Base-by-base conservation (phyloP, 768 basidiomycete genomes). In the Macrocybe gigantea region DNA sequence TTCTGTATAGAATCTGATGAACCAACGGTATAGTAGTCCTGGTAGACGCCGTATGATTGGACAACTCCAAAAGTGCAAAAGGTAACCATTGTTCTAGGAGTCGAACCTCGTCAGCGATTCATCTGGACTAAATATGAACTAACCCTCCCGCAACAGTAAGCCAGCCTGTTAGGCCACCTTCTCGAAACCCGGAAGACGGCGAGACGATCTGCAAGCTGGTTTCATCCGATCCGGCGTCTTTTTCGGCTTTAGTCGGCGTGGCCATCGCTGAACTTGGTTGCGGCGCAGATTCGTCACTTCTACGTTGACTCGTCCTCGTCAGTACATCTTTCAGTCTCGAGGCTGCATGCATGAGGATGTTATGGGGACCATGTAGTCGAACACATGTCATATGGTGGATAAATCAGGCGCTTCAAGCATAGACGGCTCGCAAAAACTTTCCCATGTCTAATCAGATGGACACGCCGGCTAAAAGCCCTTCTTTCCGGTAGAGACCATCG, bases 1-100 rank as follows among this genome's bases (percentile, higher is more conserved):
- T 34, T 13, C 32, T 29, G 41, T 50, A 14, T 38, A 29, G 15
- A 36, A 56, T n/a, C 47, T 32, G 15, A 36, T 15, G 14, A 31
- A 22, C 14, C 55, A 56, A 75, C 74, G 22, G 70, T 72, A 48
- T 78, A 78, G 48, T 71, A 76, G 52, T 77, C 76, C 55, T 77
- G 72, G 55, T 73, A 78, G 13, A 77, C 74, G n/a, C 71, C 71
- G 51, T 73, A 75, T 6, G 73, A 72, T 48, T 75, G 73, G 7
- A 75, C 70, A 5, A 69, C 66, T 6, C 76, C 75, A 51, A 78
- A 75, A 0, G 74, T 74, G 53, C 72, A 73, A 44, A 76, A 78
- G 4, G 69, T 60, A 8, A 72, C 62, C 59, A 76, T 65, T 6
- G 60, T 61, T 30, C 75, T 75, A 41, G 33, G 22, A 4, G 34